Evolutionary conservation across 2,329 filamentous ascomycete species (phyloP), one percentile per base, ranked within the genome.

Genomic region (Metarhizium rileyi): DNA sequence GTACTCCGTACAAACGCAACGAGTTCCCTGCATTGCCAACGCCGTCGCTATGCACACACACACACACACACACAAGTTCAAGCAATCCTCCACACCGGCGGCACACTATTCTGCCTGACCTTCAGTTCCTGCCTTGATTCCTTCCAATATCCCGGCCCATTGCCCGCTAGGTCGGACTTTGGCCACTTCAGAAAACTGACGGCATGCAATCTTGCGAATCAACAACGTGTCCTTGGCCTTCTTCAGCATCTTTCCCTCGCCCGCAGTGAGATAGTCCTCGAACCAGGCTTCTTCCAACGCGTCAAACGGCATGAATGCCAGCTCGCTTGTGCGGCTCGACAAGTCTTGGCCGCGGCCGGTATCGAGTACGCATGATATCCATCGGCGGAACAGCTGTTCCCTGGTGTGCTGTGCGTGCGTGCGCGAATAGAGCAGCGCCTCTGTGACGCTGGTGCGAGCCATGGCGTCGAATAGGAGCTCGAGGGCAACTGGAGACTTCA

Each of bases 381-480:
- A 66, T 52, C 80, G 75, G 54, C 83, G 78, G 55, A 94, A 83
- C 16, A 90, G 77, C 48, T 73, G 69, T 52, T 76, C 77, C 23
- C 83, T 84, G 14, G 78, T 74, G 45, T 74, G 65, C 10, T 81
- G 76, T 10, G 84, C 76, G 53, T 85, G 78, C 1, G 75, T 76
- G 35, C 86, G 80, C 5, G 82, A 78, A 65, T 88, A 93, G 53
- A 81, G 81, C 50, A 91, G 82, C 3, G 86, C 84, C 59, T 90
- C 86, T 0, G 80, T 78, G 5, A 90, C 73, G 58, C 78, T 87
- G 7, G 83, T 80, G 33, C 72, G 72, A 1, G 82, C 77, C 44
- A 93, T 73, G 7, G 86, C 83, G 40, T 78, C 75, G 57, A 89
- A 90, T 30, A 90, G 80, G 7, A 82, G 72, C 52, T 79, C 74